phyloP scores from a whole-genome alignment of 1,284 basidiomycete genomes.

The Phellinidium pouzarii region DNA sequence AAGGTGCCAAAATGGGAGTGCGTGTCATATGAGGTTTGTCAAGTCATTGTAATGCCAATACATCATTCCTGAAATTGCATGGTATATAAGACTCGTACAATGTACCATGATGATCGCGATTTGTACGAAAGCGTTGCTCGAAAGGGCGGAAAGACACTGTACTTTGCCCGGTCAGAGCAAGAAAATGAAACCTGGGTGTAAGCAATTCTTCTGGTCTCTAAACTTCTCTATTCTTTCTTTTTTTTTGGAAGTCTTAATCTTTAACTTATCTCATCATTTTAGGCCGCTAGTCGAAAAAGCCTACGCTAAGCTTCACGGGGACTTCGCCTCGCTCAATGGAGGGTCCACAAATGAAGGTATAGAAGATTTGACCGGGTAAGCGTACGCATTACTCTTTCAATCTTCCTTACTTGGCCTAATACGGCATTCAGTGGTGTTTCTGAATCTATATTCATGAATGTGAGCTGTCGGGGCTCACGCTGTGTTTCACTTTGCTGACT shows the following conservation, averaged over 20 bases:
- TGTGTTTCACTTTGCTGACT: neutral
- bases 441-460: conserved; percentile 34
- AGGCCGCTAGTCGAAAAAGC: conserved; percentile 48
- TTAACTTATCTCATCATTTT: neutral
- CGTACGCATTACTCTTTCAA: neutral
- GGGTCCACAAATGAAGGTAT: conserved; percentile 39
- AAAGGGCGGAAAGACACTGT: conserved; percentile 41
- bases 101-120: conserved; percentile 44
- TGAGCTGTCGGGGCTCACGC: conserved; percentile 13
- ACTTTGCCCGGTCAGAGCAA: conserved; percentile 42
- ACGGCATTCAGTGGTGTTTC: conserved; percentile 34
- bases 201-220: neutral
- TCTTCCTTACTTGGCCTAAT: neutral
- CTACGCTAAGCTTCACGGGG: conserved; percentile 47
- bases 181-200: conserved; percentile 45
- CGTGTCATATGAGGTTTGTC: conserved; percentile 25
- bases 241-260: neutral
- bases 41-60: neutral
- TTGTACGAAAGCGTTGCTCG: conserved; percentile 39
- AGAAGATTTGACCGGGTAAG: conserved; percentile 44
- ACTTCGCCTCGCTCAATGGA: conserved; percentile 35
- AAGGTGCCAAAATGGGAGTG: conserved; percentile 45
- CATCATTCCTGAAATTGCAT: neutral
- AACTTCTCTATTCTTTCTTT: neutral
- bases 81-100: conserved; percentile 23